A percentile compares a stretch with the other conserved stretches of the same genome.
These are phyloP conservation scores for Jaltomata sinuosa DNA, from an alignment of 257 asterid genomes.

Conservation along the genomic window DNA sequence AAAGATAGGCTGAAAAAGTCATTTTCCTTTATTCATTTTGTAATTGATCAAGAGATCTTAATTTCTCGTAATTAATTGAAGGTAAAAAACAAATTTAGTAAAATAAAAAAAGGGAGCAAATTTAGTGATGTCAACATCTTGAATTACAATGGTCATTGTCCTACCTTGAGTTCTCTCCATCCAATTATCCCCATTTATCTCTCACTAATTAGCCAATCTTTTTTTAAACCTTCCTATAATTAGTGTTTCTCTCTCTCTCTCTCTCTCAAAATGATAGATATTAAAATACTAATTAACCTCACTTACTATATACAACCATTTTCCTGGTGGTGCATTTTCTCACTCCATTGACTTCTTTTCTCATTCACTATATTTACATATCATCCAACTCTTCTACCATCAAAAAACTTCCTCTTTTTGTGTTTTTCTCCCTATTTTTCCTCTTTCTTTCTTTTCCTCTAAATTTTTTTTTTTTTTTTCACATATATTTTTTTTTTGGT, in stretches of 20 bases:
- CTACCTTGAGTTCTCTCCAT: background rate
- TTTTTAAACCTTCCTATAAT: background rate
- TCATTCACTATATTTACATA: background rate
- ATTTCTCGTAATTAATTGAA: too few species aligned
- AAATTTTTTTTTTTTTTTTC: background rate
- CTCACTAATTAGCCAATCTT: background rate
- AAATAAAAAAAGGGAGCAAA: background rate
- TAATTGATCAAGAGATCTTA: background rate
- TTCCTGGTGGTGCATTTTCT: background rate
- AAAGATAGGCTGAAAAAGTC: background rate
- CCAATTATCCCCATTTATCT: background rate
- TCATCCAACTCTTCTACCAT: background rate
- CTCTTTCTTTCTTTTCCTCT: constrained; percentile 6
- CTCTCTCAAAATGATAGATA: background rate
- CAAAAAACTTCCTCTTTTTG: background rate
- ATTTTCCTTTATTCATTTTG: background rate
- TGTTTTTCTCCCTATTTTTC: background rate
- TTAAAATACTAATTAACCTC: background rate
- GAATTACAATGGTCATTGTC: background rate
- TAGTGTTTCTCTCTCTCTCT: background rate
- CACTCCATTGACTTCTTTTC: background rate
- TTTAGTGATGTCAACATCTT: background rate
- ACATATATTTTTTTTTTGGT: constrained; percentile 2
- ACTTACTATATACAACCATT: background rate
- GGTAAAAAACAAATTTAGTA: background rate